Evolutionary conservation across 305 asterid species (phyloP), one percentile per base, ranked within the genome.

Genomic region (Lippia alba): DNA sequence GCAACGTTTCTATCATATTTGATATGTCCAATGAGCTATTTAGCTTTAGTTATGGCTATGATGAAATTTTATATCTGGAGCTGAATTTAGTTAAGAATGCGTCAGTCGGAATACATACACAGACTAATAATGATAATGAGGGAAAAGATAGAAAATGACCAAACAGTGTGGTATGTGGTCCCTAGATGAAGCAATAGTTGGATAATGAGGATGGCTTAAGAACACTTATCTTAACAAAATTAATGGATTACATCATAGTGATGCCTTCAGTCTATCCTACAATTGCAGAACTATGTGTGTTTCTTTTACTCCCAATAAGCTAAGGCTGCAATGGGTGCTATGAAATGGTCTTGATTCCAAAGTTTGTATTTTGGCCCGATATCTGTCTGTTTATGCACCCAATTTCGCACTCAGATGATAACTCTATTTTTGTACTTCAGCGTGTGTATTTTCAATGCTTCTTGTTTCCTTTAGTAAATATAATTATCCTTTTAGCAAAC

Each of bases 381-480:
- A 4, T 9, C 0, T 6, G 51, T 15, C 33, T 17, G 53, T 39
- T 17, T 40, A 61, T 17, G 15, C 17, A 17, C 34, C 17, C 51
- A 11, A 17, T 61, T 39, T 61, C 56, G 16, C 5, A 2, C 56
- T 51, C 33, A 39, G 34, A 24, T 17, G 34, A 61, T 61, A 9
- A 17, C 12, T 11, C 34, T 61, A 39, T 16, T 51, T 8, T 4
- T 20, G 16, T 17, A 11, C 15, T 17, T 39, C 34, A 33, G 17
- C 11, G 30, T 8, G 39, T 32, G 39, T 17, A 34, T 50, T 3
- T 53, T 66, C 12, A 48, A 2, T 41, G 15, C 5, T 33, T 33
- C 6, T 67, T 67, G 56, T 56, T 36, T 64, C 16, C 62, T 64
- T 48, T 15, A 64, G 56, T 5, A 54, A 63, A 46, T 56, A 33